Conservation (phyloP, 2,329 filamentous ascomycete species). For the Emergomyces orientalis region DNA sequence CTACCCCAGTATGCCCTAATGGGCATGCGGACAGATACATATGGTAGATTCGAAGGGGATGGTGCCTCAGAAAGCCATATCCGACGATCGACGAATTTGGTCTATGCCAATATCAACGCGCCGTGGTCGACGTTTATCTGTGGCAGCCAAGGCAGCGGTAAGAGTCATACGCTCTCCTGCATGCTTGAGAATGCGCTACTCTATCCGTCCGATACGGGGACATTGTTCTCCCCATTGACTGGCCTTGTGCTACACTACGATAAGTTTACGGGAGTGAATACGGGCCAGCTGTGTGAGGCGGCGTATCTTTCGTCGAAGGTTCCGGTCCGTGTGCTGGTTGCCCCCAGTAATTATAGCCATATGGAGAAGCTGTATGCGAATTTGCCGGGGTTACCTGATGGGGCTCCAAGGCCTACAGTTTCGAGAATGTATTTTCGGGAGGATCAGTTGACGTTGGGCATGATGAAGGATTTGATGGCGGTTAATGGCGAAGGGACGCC, state of each 20-base stretch:
- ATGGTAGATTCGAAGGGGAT: constrained; percentile 13
- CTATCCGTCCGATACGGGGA: constrained; percentile 29
- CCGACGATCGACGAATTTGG: constrained; percentile 14
- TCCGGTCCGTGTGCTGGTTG: constrained; percentile 44
- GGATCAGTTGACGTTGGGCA: constrained; percentile 42
- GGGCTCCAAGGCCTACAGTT: constrained; percentile 33
- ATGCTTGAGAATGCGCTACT: constrained; percentile 42
- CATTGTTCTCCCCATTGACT: constrained; percentile 40
- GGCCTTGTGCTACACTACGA: constrained; percentile 51
- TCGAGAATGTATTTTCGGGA: constrained; percentile 40
- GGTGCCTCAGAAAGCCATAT: neutral
- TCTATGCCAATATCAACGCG: constrained; percentile 42
- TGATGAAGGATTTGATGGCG: constrained; percentile 49
- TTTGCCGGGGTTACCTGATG: constrained; percentile 26
- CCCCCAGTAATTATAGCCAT: constrained; percentile 38
- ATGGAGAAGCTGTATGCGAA: constrained; percentile 37
- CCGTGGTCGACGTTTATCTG: constrained; percentile 55
- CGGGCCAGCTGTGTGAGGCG: constrained; percentile 44
- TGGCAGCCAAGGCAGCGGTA: constrained; percentile 54
- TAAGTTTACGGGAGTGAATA: constrained; percentile 32
- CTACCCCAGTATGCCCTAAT: constrained; percentile 22
- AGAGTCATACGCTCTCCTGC: constrained; percentile 51
- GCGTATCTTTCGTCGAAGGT: constrained; percentile 44
- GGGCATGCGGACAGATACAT: constrained; percentile 16
- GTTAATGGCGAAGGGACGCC: constrained; percentile 32